Percentiles rank a stretch among this genome's conserved stretches.
phyloP scores from a whole-genome alignment of 768 basidiomycete genomes.

The Aureoboletus auriporus region DNA sequence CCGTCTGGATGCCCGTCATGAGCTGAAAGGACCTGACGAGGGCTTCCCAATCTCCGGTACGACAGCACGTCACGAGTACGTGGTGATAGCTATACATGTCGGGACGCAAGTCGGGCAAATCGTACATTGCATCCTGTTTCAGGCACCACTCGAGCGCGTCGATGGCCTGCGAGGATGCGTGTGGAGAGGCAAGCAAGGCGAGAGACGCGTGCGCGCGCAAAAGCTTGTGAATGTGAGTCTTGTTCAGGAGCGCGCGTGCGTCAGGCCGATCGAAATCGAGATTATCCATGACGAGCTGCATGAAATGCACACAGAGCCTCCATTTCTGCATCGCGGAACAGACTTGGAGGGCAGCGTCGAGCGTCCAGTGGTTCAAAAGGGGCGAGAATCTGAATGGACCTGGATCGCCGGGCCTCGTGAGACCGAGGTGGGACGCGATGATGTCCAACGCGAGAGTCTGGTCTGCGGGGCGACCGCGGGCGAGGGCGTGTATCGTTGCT shows the following conservation, averaged over 20 bases:
- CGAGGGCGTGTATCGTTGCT: conserved; percentile 51
- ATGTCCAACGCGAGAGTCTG: conserved; percentile 66
- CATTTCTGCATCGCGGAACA: conserved; percentile 50
- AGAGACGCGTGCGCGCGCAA: conserved; percentile 46
- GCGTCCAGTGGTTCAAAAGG: conserved; percentile 42
- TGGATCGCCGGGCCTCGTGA: conserved; percentile 44
- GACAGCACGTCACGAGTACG: conserved; percentile 62
- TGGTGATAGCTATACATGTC: conserved; percentile 49
- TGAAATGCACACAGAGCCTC: conserved; percentile 50
- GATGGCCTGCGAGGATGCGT: conserved; percentile 46
- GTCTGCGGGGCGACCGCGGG: conserved; percentile 54
- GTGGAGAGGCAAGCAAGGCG: conserved; percentile 36
- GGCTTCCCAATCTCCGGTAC: conserved; percentile 56
- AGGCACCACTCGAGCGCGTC: conserved; percentile 69
- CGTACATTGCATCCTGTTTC: conserved; percentile 45
- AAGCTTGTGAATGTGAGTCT: conserved; percentile 58
- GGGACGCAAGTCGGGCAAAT: conserved; percentile 38
- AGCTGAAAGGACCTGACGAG: conserved; percentile 59
- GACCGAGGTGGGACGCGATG: conserved; percentile 57
- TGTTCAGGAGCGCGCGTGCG: conserved; percentile 42
- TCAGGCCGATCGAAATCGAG: conserved; percentile 15
- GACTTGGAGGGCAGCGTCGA: conserved; percentile 52
- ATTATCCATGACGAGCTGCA: conserved; percentile 52
- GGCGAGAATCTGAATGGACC: conserved; percentile 35
- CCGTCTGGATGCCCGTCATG: conserved; percentile 63